These are phyloP conservation scores for Aspergillus bertholletiae DNA, from an alignment of 495 filamentous ascomycete genomes.

Conservation along the genomic window DNA sequence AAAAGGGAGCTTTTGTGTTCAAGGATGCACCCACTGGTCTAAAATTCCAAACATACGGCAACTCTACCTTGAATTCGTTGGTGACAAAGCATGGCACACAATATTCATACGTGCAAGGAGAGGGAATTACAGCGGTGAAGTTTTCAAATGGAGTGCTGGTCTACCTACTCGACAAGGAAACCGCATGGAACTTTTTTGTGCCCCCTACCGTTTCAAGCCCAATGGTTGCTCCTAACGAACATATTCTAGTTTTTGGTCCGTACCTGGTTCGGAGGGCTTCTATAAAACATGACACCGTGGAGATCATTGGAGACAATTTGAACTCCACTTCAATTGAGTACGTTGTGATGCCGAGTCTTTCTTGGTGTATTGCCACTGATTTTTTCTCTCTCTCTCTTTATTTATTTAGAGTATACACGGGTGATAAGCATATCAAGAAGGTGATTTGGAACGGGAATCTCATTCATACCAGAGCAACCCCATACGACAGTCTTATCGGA, in stretches of 20 bases:
- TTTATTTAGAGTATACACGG: conserved; percentile 53
- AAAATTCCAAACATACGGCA: conserved; percentile 44
- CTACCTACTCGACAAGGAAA: conserved; percentile 46
- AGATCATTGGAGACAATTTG: conserved; percentile 64
- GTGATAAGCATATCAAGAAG: conserved; percentile 33
- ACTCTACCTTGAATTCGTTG: conserved; percentile 31
- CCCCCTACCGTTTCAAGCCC: conserved; percentile 36
- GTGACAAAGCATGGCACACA: conserved; percentile 46
- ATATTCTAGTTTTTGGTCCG: conserved; percentile 58
- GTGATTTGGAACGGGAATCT: conserved; percentile 54
- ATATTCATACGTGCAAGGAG: conserved; percentile 31
- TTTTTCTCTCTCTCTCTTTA: no score
- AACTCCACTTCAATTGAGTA: conserved; percentile 55
- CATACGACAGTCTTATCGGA: conserved; percentile 47
- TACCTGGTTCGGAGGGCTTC: conserved; percentile 62
- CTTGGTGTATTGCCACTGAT: neutral
- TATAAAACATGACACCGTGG: conserved; percentile 43
- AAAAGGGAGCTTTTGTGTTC: conserved; percentile 55
- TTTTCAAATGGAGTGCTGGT: conserved; percentile 50
- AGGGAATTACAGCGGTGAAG: conserved; percentile 42
- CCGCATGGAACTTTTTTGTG: conserved; percentile 51
- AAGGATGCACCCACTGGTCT: conserved; percentile 33
- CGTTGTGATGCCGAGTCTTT: conserved; percentile 3
- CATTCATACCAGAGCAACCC: conserved; percentile 31
- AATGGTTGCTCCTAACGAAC: conserved; percentile 41